Conservation (phyloP, 169 alveolate genomes). For the Eimeria falciformis region DNA sequence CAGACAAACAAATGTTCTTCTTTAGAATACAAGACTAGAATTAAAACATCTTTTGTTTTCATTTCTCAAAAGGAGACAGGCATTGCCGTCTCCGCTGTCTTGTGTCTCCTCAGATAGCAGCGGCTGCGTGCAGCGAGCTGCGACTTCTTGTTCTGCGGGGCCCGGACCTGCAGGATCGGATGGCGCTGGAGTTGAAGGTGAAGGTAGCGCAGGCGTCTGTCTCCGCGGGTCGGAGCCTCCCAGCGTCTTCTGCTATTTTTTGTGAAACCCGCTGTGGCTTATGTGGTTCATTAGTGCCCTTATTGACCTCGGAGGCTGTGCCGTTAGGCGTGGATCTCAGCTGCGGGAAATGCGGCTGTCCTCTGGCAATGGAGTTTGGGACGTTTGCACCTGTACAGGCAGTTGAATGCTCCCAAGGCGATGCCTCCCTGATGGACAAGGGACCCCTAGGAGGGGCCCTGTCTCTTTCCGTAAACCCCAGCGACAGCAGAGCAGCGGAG, state of each 20-base stretch:
- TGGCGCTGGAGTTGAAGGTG: conserved; percentile 38
- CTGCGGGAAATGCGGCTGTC: conserved; percentile 56
- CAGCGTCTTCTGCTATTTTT: background rate
- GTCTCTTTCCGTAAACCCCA: background rate
- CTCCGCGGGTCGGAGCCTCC: background rate
- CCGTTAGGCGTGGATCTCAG: conserved; percentile 52
- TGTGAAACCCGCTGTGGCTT: conserved; percentile 16
- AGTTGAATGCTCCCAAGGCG: conserved; percentile 18
- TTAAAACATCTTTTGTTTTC: too few relatives aligned
- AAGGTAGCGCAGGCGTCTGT: conserved; percentile 32
- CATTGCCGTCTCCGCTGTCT: background rate
- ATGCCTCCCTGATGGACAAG: background rate
- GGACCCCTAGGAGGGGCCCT: background rate
- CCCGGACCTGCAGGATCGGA: conserved; percentile 23
- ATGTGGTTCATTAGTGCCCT: conserved; percentile 37
- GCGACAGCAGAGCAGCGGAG: background rate
- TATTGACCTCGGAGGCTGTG: conserved; percentile 54
- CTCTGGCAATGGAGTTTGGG: conserved; percentile 35
- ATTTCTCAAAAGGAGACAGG: too few relatives aligned
- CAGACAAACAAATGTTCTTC: too few relatives aligned
- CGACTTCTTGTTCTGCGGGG: conserved; percentile 43
- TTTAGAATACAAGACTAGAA: too few relatives aligned
- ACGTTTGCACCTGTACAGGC: conserved; percentile 42
- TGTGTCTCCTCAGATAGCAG: conserved; percentile 29
- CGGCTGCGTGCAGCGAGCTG: conserved; percentile 42